Conservation (phyloP, 2,329 filamentous ascomycete species). For the Aspergillus sp. region DNA sequence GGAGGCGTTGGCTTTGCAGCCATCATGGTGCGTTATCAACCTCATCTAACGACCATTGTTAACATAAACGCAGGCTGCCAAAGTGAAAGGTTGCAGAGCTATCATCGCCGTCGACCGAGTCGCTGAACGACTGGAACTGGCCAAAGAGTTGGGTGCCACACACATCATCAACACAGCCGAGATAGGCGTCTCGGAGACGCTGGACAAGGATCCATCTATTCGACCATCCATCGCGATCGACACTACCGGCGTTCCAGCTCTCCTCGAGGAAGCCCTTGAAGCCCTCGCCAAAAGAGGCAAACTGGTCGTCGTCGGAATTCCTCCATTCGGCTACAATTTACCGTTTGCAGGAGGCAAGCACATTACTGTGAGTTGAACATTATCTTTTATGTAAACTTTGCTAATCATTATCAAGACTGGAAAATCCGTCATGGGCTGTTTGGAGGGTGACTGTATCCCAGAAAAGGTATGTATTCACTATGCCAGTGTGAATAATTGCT, state of each 20-base stretch:
- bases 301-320: conserved; percentile 48
- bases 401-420: too few relatives aligned
- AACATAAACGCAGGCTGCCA: conserved; percentile 24
- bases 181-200: conserved; percentile 21
- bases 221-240: conserved; percentile 39
- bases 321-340: conserved; percentile 18
- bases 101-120: conserved; percentile 42
- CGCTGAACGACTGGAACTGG: conserved; percentile 30
- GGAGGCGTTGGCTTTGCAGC: conserved; percentile 45
- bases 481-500: too few relatives aligned
- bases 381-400: too few relatives aligned
- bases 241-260: conserved; percentile 43
- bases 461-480: too few relatives aligned
- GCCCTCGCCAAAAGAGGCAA: conserved; percentile 43
- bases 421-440: too few relatives aligned
- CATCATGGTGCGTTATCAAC: conserved; percentile 32
- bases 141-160: conserved; percentile 38
- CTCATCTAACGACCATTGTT: too few relatives aligned
- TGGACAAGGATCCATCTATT: conserved; percentile 32
- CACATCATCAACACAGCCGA: conserved; percentile 21
- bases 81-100: conserved; percentile 33
- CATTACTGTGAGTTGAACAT: too few relatives aligned
- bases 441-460: too few relatives aligned
- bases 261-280: conserved; percentile 41
- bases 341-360: too few relatives aligned